These are phyloP conservation scores for Globisporangium nunn DNA, from an alignment of 352 stramenopile species.

Conservation along the genomic window DNA sequence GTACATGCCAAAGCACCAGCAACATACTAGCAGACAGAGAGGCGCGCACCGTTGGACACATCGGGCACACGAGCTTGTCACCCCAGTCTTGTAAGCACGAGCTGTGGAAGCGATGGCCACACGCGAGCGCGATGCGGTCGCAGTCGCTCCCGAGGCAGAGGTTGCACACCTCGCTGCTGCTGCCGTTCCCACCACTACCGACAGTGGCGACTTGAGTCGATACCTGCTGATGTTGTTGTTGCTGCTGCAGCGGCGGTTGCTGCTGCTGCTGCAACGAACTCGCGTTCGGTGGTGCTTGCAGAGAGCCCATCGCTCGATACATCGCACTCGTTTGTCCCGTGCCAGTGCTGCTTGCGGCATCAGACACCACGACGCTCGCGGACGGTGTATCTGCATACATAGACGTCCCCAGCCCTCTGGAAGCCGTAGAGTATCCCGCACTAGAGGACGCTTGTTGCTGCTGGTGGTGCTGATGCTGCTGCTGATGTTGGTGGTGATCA, in stretches of 20 bases:
- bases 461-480: constrained; percentile 9
- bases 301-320: constrained; percentile 1
- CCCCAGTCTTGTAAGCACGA: constrained; percentile 63
- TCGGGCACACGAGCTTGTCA: constrained; percentile 38
- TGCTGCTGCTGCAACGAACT: background rate
- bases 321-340: background rate
- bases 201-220: background rate
- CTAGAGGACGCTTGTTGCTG: constrained; percentile 7
- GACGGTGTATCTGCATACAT: constrained; percentile 9
- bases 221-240: background rate
- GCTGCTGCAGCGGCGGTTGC: background rate
- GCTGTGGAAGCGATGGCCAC: constrained; percentile 65
- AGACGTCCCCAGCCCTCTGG: background rate
- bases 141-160: constrained; percentile 39
- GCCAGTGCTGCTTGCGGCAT: background rate
- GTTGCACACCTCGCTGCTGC: constrained; percentile 22
- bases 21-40: background rate
- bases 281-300: background rate
- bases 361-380: background rate
- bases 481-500: constrained; percentile 4
- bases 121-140: constrained; percentile 45
- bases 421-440: background rate
- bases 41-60: constrained; percentile 35
- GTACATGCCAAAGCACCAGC: constrained; percentile 4
- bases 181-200: background rate